These are phyloP conservation scores for Fraxinus dipetala DNA, from an alignment of 305 asterid species.

Conservation along the genomic window DNA sequence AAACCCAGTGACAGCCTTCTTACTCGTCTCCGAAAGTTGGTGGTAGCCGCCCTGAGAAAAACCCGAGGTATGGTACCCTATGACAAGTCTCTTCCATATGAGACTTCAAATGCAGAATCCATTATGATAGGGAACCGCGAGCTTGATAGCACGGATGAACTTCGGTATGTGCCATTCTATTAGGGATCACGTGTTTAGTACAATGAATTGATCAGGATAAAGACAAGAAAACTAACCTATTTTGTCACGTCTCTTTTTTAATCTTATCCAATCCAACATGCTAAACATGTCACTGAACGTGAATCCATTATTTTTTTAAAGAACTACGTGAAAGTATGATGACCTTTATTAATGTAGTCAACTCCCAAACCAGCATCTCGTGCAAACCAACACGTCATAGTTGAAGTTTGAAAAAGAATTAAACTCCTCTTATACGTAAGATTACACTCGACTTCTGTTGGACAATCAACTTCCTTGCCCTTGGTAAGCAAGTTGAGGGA, in stretches of 20 bases:
- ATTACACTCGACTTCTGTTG: neutral
- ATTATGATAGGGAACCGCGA: constrained; percentile 67
- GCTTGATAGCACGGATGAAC: constrained; percentile 56
- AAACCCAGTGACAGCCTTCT: constrained; percentile 81
- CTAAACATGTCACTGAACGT: neutral
- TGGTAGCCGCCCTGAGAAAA: constrained; percentile 61
- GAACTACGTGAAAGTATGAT: neutral
- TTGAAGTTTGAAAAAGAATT: too few species aligned
- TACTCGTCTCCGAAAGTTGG: constrained; percentile 57
- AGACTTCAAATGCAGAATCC: constrained; percentile 53
- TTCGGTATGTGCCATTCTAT: constrained; percentile 37
- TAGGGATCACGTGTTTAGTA: neutral
- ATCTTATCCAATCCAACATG: neutral
- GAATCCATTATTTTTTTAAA: neutral
- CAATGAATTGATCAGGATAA: neutral
- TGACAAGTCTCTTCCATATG: constrained; percentile 52
- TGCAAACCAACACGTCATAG: neutral
- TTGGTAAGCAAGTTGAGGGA: neutral
- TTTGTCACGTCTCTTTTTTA: neutral
- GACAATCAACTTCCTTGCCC: neutral
- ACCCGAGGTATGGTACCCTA: constrained; percentile 40
- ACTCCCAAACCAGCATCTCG: neutral
- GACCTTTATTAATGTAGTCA: neutral
- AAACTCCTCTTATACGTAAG: neutral
- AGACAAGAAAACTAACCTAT: neutral